Base-by-base conservation (phyloP, 106 monocot species). In the Cymbidium sinense region DNA sequence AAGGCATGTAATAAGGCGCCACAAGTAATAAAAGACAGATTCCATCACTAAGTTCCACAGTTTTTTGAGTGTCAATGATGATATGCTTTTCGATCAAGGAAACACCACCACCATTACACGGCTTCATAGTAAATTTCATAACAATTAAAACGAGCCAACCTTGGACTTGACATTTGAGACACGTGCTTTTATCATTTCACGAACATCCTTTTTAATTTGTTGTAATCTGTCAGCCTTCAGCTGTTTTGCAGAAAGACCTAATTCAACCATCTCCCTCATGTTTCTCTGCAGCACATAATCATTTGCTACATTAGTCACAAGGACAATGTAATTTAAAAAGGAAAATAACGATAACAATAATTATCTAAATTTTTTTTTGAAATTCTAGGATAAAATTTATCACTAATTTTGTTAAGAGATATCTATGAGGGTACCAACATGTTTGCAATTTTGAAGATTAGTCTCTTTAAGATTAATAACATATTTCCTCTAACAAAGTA, bases 181-280 rank as follows among this genome's bases (percentile, higher is more conserved):
- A 70, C 85, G 91, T 51, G 79, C 19, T 83, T 74, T 94, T 50
- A 98, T 90, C 96, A 98, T 92, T 84, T 94, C 94, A 87, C 78
- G 81, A 12, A 94, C 85, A 76, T 98, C 96, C 77, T 85, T 81
- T 81, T 94, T 98, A 30, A 98, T 85, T 76, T 90, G 90, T 71
- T 88, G 90, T 39, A 94, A 88, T 79, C 83, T 90, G 78, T 88
- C 88, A 79, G 79, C 81, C 75, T 94, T 98, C 80, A 85, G 82
- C 70, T 89, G 93, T 76, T 96, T 96, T 72, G 91, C 91, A 67
- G 89, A 89, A n/a, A 92, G 79, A 77, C 96, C 92, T 86, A 83
- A 74, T 87, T 92, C 88, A 79, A 98, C 87, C 94, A 98, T 90
- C 75, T 92, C 94, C 81, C 84, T 94, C 88, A 98, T 84, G 64